These are phyloP conservation scores for Ustilago shanxiensis DNA, from an alignment of 1,284 basidiomycete genomes.

Conservation along the genomic window DNA sequence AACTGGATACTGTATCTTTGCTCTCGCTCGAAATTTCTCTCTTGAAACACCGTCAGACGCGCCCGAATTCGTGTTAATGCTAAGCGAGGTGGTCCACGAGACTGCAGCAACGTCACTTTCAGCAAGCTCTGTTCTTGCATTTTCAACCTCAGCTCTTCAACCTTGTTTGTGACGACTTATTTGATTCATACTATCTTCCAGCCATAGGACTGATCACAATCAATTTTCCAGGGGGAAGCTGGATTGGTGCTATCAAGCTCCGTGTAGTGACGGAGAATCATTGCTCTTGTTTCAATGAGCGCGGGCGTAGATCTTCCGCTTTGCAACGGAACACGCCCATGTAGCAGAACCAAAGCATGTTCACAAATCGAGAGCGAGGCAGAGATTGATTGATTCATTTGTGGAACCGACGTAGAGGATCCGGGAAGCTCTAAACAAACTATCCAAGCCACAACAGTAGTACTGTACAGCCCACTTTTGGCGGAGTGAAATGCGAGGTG, in stretches of 20 bases:
- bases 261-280: no score
- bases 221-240: no score
- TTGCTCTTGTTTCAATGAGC: no score
- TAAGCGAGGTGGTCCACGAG: background rate
- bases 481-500: conserved; percentile 1
- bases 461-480: no score
- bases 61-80: background rate
- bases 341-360: no score
- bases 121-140: background rate
- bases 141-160: background rate
- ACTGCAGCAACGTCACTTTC: background rate
- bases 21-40: background rate
- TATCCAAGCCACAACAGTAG: conserved; percentile 4
- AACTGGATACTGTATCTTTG: no score
- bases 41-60: conserved; percentile 3
- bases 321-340: no score
- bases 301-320: no score
- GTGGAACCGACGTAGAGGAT: conserved; percentile 10
- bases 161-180: background rate
- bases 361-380: no score
- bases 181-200: no score
- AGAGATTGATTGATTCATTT: background rate
- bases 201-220: no score
- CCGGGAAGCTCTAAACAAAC: background rate
- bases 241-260: no score